phyloP scores from a whole-genome alignment of 768 basidiomycete genomes.

The Amanita brunnescens region DNA sequence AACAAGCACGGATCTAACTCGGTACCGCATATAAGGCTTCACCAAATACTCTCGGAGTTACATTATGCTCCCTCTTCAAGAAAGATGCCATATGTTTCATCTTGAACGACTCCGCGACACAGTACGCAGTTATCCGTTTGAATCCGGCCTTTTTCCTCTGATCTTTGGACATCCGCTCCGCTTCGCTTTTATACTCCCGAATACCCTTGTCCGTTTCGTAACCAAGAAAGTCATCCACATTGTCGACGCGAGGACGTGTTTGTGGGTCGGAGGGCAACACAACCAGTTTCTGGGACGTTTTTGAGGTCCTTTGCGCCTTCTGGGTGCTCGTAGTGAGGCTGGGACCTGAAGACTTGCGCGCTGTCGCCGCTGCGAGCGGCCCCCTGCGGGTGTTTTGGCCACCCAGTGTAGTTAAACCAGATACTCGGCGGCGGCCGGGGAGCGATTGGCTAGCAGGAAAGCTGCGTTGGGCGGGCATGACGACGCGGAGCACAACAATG shows the following conservation, averaged over 20 bases:
- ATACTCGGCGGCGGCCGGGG: slow-evolving; percentile 21
- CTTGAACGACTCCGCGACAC: slow-evolving; percentile 75
- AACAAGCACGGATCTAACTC: slow-evolving; percentile 20
- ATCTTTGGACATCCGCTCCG: slow-evolving; percentile 82
- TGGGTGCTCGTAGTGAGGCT: slow-evolving; percentile 6
- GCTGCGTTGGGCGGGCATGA: slow-evolving; percentile 12
- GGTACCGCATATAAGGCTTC: slow-evolving; percentile 85
- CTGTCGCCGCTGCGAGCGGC: slow-evolving; percentile 8
- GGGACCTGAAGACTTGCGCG: background rate
- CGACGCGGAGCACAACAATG: background rate
- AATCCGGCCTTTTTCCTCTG: slow-evolving; percentile 77
- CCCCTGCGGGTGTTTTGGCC: slow-evolving; percentile 13
- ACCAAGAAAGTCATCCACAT: slow-evolving; percentile 45
- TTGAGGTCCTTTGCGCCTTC: slow-evolving; percentile 62
- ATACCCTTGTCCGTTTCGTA: slow-evolving; percentile 61
- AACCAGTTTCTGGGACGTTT: slow-evolving; percentile 87
- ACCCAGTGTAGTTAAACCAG: slow-evolving; percentile 22
- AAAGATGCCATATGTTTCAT: slow-evolving; percentile 81
- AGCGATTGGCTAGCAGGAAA: slow-evolving; percentile 13
- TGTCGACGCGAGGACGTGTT: slow-evolving; percentile 56
- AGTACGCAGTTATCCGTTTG: slow-evolving; percentile 83
- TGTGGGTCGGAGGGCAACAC: slow-evolving; percentile 86
- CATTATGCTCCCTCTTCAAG: slow-evolving; percentile 90
- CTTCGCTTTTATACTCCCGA: slow-evolving; percentile 74
- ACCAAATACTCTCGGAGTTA: slow-evolving; percentile 78